phyloP scores from a whole-genome alignment of 140 eudicot genomes.

The Ambrosia hybrid region DNA sequence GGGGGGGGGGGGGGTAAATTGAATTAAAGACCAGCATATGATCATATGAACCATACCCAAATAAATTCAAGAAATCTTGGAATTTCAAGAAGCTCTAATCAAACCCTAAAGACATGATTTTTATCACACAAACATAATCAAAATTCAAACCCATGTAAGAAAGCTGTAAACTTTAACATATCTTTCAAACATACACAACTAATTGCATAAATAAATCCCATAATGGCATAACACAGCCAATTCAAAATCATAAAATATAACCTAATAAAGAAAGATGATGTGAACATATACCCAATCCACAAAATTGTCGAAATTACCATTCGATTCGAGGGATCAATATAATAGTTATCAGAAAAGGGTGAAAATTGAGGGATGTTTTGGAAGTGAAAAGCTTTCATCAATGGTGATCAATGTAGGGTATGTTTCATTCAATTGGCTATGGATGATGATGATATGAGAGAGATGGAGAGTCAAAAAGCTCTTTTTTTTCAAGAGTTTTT shows the following conservation, averaged over 20 bases:
- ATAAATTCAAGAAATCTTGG: slow-evolving; percentile 16
- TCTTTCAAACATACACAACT: slow-evolving; percentile 8
- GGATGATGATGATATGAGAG: slow-evolving; percentile 17
- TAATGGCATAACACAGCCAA: background rate
- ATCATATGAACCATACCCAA: background rate
- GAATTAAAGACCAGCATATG: background rate
- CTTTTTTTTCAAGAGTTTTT: slow-evolving; percentile 8
- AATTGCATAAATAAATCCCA: slow-evolving; percentile 4
- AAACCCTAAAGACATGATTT: slow-evolving; percentile 17
- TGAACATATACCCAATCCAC: slow-evolving; percentile 15
- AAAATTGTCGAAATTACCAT: slow-evolving; percentile 12
- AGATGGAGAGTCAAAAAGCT: slow-evolving; percentile 28
- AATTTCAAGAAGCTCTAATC: background rate
- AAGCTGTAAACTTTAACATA: slow-evolving; percentile 4
- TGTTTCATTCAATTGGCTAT: no score
- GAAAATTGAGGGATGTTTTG: slow-evolving; percentile 7
- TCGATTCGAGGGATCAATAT: slow-evolving; percentile 17
- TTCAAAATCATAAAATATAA: background rate
- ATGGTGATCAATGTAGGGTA: slow-evolving; percentile 20
- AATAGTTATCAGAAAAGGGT: slow-evolving; percentile 2
- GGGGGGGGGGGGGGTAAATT: no score
- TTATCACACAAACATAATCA: slow-evolving; percentile 6
- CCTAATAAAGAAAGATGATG: background rate
- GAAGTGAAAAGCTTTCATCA: slow-evolving; percentile 1
- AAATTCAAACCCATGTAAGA: slow-evolving; percentile 10